Conservation (phyloP, 139 green algal genomes). For the Volvox africanus region DNA sequence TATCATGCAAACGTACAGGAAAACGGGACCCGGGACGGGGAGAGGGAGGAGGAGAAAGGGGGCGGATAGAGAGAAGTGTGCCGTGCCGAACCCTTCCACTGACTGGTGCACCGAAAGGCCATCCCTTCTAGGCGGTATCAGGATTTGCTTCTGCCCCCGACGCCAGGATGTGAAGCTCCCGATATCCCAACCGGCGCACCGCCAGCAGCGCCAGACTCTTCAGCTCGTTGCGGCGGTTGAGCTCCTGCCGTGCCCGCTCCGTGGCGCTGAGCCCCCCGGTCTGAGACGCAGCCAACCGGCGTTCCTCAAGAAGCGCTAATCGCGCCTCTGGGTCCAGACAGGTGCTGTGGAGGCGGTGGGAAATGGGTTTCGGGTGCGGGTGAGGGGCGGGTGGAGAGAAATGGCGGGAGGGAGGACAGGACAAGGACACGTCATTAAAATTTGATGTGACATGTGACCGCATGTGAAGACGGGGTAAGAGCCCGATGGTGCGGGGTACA, state of each 20-base stretch:
- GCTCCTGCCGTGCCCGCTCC: slow-evolving; percentile 30
- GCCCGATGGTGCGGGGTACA: background rate
- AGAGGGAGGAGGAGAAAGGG: too few species aligned
- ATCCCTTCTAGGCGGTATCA: background rate
- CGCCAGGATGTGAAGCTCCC: too few species aligned
- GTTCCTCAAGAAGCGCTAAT: slow-evolving; percentile 60
- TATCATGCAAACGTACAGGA: too few species aligned
- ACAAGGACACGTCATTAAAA: too few species aligned
- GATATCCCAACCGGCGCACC: slow-evolving; percentile 2
- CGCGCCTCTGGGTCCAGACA: slow-evolving; percentile 64
- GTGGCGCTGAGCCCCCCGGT: background rate
- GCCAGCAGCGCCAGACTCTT: slow-evolving; percentile 45
- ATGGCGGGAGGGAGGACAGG: too few species aligned
- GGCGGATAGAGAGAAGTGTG: background rate
- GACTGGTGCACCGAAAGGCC: background rate
- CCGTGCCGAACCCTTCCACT: too few species aligned
- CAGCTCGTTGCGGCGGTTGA: slow-evolving; percentile 24
- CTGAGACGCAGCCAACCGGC: background rate
- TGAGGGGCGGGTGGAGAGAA: too few species aligned
- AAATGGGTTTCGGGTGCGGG: too few species aligned
- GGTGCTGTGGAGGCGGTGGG: background rate
- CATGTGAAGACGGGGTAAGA: background rate
- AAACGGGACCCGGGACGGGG: background rate
- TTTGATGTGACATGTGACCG: too few species aligned
- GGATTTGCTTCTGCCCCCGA: background rate